Evolutionary conservation across 176 grass and related monocot species (phyloP).

Genomic region (Rhynchospora breviuscula): DNA sequence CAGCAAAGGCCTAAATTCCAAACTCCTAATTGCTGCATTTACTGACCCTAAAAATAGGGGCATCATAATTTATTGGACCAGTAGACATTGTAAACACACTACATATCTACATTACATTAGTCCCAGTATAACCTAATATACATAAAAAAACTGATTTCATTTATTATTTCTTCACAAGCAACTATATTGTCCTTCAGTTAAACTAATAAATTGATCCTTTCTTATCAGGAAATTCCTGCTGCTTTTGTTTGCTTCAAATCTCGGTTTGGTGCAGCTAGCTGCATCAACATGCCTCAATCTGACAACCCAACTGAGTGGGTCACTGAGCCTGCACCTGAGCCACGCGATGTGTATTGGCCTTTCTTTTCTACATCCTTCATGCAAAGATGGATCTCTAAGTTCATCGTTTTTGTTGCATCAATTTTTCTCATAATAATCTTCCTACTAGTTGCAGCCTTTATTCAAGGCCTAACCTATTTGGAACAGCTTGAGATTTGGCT

Average conservation of each 20-base stretch:
- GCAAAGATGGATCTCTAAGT: constrained; percentile 89
- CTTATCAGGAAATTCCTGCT: constrained; percentile 59
- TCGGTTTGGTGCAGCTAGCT: constrained; percentile 61
- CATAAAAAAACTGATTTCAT: not conserved
- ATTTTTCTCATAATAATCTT: constrained; percentile 72
- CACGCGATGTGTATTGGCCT: constrained; percentile 84
- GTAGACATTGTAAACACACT: not conserved
- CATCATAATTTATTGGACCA: not conserved
- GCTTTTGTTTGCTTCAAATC: constrained; percentile 91
- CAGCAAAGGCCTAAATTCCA: not conserved
- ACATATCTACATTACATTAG: no score
- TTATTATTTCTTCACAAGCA: not conserved
- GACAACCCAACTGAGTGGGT: constrained; percentile 82
- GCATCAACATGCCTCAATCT: constrained; percentile 65
- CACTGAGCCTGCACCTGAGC: constrained; percentile 79
- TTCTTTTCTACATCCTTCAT: constrained; percentile 90
- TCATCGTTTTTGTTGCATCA: constrained; percentile 69
- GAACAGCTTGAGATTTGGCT: constrained; percentile 79
- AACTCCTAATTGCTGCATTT: not conserved
- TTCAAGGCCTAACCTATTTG: constrained; percentile 91
- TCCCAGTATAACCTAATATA: not conserved
- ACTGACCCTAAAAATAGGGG: not conserved
- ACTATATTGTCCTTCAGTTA: not conserved
- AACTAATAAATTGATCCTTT: constrained; percentile 8
- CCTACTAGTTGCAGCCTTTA: constrained; percentile 61